Conservation (phyloP, 1,139 yeast genomes). For the Kodamaea fungicola region DNA sequence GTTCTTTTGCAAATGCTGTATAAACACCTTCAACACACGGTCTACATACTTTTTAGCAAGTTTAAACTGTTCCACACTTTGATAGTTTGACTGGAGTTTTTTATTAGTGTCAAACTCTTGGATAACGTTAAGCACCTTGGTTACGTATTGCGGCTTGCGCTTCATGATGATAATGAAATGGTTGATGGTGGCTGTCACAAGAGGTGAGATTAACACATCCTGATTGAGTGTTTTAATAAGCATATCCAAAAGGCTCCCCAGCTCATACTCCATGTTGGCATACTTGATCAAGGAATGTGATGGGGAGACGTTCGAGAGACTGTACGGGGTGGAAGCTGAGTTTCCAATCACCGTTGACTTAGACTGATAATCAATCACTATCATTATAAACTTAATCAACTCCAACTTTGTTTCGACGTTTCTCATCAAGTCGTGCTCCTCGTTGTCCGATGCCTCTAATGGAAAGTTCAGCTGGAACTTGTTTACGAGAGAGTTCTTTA, state of each 20-base stretch:
- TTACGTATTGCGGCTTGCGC: conserved; percentile 53
- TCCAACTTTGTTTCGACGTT: conserved; percentile 61
- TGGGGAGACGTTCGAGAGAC: conserved; percentile 56
- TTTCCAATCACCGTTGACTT: conserved; percentile 35
- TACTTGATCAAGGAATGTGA: conserved; percentile 66
- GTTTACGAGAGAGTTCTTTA: conserved; percentile 34
- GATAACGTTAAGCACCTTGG: conserved; percentile 35
- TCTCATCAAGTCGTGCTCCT: conserved; percentile 47
- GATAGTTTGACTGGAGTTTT: conserved; percentile 45
- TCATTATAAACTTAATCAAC: conserved; percentile 67
- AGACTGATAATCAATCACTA: conserved; percentile 68
- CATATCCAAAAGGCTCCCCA: conserved; percentile 63
- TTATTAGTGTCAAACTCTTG: conserved; percentile 35
- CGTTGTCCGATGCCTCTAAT: conserved; percentile 41
- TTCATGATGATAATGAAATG: conserved; percentile 52
- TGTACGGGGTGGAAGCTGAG: conserved; percentile 28
- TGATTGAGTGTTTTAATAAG: conserved; percentile 54
- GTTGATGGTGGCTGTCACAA: conserved; percentile 54
- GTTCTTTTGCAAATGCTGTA: conserved; percentile 33
- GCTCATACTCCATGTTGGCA: conserved; percentile 62
- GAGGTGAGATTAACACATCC: conserved; percentile 53
- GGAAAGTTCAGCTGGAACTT: conserved; percentile 35
- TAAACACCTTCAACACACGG: conserved; percentile 34
- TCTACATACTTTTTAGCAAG: conserved; percentile 41
- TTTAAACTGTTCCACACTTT: conserved; percentile 41